Evolutionary conservation across 768 basidiomycete species (phyloP).

Genomic region (Chalciporus sphaerocephalus): DNA sequence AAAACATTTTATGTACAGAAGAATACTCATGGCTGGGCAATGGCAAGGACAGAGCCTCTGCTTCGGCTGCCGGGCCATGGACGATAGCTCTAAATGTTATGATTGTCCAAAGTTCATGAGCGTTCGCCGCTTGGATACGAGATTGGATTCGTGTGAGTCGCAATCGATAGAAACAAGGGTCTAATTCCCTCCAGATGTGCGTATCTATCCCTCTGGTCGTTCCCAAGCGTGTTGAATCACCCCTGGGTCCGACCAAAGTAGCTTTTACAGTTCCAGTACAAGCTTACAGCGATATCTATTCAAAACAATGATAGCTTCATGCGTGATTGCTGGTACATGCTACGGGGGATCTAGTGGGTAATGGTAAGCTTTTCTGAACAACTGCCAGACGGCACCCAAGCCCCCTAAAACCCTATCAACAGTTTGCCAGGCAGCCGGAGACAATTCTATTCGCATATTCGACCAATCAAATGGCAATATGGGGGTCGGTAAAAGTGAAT

Average conservation of each 20-base stretch:
- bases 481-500: conserved; percentile 18
- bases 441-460: conserved; percentile 23
- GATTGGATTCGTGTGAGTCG: no score
- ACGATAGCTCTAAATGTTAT: no score
- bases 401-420: conserved; percentile 27
- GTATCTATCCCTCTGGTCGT: no score
- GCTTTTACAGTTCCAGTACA: background rate
- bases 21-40: no score
- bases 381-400: conserved; percentile 28
- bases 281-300: conserved; percentile 15
- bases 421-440: conserved; percentile 19
- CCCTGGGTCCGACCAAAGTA: no score
- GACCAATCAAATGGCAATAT: conserved; percentile 29
- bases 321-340: conserved; percentile 3
- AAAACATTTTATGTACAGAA: no score
- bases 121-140: no score
- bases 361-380: conserved; percentile 30
- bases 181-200: no score
- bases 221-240: background rate
- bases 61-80: no score
- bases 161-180: no score
- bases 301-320: conserved; percentile 5
- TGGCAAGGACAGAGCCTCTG: no score
- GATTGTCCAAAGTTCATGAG: no score
- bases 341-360: conserved; percentile 34